Evolutionary conservation across 345 rosid species (phyloP).

Genomic region (Eucalyptus erythrocorys): DNA sequence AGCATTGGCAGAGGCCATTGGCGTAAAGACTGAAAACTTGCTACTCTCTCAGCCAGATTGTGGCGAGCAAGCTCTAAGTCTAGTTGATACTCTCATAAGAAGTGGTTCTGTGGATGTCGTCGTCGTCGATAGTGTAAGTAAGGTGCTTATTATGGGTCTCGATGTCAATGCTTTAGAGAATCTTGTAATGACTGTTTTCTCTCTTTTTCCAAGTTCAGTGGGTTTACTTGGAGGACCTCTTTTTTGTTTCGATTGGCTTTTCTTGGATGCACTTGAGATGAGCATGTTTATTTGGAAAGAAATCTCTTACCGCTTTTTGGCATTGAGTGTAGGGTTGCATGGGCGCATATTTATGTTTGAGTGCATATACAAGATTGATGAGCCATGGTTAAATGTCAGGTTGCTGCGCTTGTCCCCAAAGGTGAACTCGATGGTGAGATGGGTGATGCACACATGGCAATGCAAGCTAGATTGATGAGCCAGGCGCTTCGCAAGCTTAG

Average conservation of each 20-base stretch:
- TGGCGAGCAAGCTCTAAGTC: slow-evolving; percentile 97
- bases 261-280: background rate
- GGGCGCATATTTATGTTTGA: background rate
- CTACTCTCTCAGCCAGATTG: slow-evolving; percentile 97
- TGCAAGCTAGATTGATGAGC: slow-evolving; percentile 99
- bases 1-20: slow-evolving; percentile 67
- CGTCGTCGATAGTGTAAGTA: slow-evolving; percentile 95
- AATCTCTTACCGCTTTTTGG: background rate
- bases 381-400: slow-evolving; percentile 25
- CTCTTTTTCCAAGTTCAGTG: background rate
- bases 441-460: slow-evolving; percentile 99
- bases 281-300: background rate
- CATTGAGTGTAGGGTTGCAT: background rate
- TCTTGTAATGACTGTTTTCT: background rate
- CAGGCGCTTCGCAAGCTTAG: slow-evolving; percentile 97
- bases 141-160: background rate
- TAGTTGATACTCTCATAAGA: slow-evolving; percentile 81
- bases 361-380: background rate
- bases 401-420: slow-evolving; percentile 99
- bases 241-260: background rate
- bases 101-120: slow-evolving; percentile 96
- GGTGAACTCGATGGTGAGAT: slow-evolving; percentile 98
- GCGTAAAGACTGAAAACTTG: slow-evolving; percentile 85
- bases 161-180: background rate
- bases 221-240: background rate